Percentiles rank a stretch among this genome's conserved stretches.
phyloP scores from a whole-genome alignment of 208 protist genomes.

The Acanthamoeba healyi region DNA sequence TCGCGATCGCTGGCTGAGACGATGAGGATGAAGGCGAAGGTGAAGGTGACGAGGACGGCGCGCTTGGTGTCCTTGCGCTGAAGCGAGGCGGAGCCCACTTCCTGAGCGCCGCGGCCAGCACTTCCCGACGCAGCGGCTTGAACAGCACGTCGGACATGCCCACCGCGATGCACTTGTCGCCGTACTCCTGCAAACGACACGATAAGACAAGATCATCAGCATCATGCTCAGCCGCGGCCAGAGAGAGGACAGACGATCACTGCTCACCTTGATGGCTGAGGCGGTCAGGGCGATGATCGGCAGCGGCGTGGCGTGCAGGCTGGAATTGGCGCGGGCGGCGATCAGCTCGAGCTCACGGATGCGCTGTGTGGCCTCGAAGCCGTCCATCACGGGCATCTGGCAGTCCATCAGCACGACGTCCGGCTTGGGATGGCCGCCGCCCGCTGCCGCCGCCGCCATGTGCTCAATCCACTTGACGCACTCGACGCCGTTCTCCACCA shows the following conservation, averaged over 20 bases:
- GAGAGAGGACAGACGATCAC: background rate
- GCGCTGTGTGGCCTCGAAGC: conserved; percentile 36
- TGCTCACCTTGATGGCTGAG: background rate
- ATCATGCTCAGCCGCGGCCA: too few species aligned
- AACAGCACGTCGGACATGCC: conserved; percentile 43
- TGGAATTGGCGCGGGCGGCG: background rate
- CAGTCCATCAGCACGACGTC: conserved; percentile 6
- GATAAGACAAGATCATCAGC: background rate
- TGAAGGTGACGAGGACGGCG: background rate
- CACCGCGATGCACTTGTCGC: background rate
- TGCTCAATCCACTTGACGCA: background rate
- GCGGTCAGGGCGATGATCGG: conserved; percentile 56
- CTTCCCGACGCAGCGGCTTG: background rate
- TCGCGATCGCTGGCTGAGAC: too few species aligned
- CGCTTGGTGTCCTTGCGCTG: background rate
- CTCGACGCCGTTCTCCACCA: background rate
- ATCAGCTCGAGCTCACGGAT: background rate
- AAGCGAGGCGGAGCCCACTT: background rate
- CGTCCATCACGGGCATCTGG: conserved; percentile 69
- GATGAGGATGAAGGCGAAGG: background rate
- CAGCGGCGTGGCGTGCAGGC: background rate
- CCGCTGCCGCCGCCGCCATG: background rate
- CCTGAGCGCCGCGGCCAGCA: background rate
- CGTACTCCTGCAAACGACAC: background rate
- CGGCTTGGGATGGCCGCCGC: too few species aligned